Evolutionary conservation across 768 basidiomycete genomes (phyloP).

Genomic region (Tricholomella constricta): DNA sequence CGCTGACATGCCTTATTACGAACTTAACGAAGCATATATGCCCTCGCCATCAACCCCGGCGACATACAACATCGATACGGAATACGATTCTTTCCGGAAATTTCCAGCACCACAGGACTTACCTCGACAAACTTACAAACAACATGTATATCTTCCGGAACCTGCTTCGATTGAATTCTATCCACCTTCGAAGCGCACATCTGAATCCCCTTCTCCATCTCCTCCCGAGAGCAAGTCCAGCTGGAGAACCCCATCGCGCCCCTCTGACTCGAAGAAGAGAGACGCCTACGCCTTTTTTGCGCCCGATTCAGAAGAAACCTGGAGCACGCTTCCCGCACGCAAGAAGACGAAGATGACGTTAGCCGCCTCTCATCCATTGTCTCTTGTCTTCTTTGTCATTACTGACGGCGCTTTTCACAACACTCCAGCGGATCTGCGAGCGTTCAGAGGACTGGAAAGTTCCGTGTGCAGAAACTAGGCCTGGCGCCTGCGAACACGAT

Average conservation of each 20-base stretch:
- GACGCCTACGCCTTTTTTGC: slow-evolving; percentile 31
- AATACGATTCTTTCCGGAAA: background rate
- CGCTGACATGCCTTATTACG: background rate
- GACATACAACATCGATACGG: background rate
- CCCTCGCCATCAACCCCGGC: background rate
- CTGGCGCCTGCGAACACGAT: background rate
- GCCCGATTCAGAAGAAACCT: slow-evolving; percentile 36
- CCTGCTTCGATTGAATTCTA: background rate
- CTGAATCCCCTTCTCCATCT: slow-evolving; percentile 5
- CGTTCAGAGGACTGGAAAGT: slow-evolving; percentile 11
- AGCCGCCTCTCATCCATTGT: background rate
- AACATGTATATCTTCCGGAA: background rate
- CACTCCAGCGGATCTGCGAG: background rate
- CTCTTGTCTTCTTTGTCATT: background rate
- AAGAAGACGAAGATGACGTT: slow-evolving; percentile 32
- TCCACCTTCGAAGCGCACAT: background rate
- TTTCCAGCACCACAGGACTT: background rate
- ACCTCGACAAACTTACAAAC: background rate
- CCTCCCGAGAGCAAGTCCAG: background rate
- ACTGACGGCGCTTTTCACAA: too few species aligned
- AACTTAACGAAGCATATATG: background rate
- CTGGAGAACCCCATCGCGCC: background rate
- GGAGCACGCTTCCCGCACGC: slow-evolving; percentile 37
- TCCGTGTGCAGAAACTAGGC: slow-evolving; percentile 11
- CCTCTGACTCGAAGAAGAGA: slow-evolving; percentile 7